phyloP scores from a whole-genome alignment of 2,329 filamentous ascomycete genomes.

The Fusarium graminum region DNA sequence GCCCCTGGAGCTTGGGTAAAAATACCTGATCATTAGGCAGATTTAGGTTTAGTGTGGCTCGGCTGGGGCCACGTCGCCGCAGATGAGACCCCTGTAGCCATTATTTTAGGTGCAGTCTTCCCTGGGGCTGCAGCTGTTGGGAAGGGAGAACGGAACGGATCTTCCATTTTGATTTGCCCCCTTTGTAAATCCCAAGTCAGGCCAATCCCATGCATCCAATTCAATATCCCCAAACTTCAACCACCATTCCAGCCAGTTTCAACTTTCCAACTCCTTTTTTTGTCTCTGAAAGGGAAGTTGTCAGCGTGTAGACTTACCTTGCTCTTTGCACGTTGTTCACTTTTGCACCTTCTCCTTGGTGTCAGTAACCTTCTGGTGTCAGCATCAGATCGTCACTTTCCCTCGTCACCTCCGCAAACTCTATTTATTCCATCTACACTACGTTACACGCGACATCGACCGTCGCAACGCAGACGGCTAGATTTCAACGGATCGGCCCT shows the following conservation, averaged over 20 bases:
- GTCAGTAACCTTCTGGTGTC: slow-evolving; percentile 16
- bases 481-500: slow-evolving; percentile 14
- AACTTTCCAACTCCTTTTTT: slow-evolving; percentile 30
- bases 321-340: slow-evolving; percentile 4
- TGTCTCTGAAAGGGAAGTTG: slow-evolving; percentile 26
- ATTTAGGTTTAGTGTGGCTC: slow-evolving; percentile 25
- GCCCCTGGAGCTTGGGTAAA: slow-evolving; percentile 35
- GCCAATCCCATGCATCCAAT: slow-evolving; percentile 33
- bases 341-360: slow-evolving; percentile 8
- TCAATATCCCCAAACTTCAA: slow-evolving; percentile 33
- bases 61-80: slow-evolving; percentile 44
- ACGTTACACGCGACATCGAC: slow-evolving; percentile 40
- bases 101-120: slow-evolving; percentile 8
- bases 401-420: slow-evolving; percentile 26
- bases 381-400: slow-evolving; percentile 24
- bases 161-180: slow-evolving; percentile 34
- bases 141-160: slow-evolving; percentile 38
- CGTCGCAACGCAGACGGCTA: slow-evolving; percentile 29
- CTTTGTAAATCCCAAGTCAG: slow-evolving; percentile 39
- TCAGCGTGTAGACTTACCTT: slow-evolving; percentile 7
- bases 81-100: slow-evolving; percentile 31
- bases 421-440: slow-evolving; percentile 27
- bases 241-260: slow-evolving; percentile 42
- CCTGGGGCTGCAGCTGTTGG: slow-evolving; percentile 20
- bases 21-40: slow-evolving; percentile 25